Percentiles rank a stretch among this genome's conserved stretches.
Evolutionary conservation across 202 grass and related monocot species (phyloP).

Genomic region (Elaeis oleifera): DNA sequence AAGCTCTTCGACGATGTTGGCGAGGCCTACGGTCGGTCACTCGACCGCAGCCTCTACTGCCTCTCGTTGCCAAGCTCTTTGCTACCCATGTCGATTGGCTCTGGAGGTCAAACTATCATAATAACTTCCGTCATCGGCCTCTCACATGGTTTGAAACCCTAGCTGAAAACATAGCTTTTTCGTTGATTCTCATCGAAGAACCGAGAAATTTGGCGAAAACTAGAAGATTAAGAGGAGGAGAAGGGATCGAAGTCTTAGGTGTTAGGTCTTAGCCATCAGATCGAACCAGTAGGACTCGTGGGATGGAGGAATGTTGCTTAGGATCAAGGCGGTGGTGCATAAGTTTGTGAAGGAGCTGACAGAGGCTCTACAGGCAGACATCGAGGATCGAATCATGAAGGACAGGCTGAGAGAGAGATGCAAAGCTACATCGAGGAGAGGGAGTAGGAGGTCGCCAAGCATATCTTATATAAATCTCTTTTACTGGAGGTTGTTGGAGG

Average conservation of each 20-base stretch:
- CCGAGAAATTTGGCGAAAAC: neutral
- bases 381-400: conserved; percentile 93
- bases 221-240: neutral
- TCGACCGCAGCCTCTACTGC: too few species aligned
- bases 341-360: conserved; percentile 91
- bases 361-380: conserved; percentile 88
- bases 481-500: too few species aligned
- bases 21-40: too few species aligned
- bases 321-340: conserved; percentile 93
- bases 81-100: too few species aligned
- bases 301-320: conserved; percentile 41
- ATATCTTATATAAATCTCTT: too few species aligned
- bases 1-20: too few species aligned
- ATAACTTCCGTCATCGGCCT: too few species aligned
- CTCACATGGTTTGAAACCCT: neutral
- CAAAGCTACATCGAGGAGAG: conserved; percentile 89
- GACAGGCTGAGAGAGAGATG: conserved; percentile 56
- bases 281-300: neutral
- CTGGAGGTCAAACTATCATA: too few species aligned
- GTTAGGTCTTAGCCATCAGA: too few species aligned
- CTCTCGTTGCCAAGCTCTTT: too few species aligned
- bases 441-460: conserved; percentile 74
- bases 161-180: neutral
- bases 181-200: neutral
- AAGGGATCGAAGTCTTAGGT: neutral